phyloP scores from a whole-genome alignment of 805 yeast species.

The Ogataea zsoltii region DNA sequence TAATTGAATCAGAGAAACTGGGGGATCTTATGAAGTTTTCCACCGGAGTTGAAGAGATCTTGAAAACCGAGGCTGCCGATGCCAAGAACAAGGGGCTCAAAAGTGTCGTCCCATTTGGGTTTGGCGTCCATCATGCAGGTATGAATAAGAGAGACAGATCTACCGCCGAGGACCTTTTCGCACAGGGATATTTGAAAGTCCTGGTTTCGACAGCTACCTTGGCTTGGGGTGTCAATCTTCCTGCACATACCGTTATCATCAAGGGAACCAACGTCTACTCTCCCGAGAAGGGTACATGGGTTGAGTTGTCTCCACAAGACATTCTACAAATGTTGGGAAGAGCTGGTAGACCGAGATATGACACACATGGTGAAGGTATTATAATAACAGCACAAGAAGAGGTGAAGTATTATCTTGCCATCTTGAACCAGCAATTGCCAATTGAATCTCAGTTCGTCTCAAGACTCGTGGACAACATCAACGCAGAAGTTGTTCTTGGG shows the following conservation, averaged over 20 bases:
- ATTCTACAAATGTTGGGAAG: constrained; percentile 96
- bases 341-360: constrained; percentile 96
- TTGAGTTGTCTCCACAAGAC: constrained; percentile 91
- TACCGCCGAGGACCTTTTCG: constrained; percentile 80
- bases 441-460: constrained; percentile 85
- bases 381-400: constrained; percentile 87
- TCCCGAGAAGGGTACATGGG: constrained; percentile 89
- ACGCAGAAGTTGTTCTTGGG: constrained; percentile 86
- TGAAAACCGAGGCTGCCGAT: constrained; percentile 60
- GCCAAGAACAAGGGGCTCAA: constrained; percentile 55
- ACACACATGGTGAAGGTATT: constrained; percentile 89
- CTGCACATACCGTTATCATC: constrained; percentile 91
- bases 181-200: constrained; percentile 82
- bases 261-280: constrained; percentile 93
- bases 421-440: constrained; percentile 88
- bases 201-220: constrained; percentile 89
- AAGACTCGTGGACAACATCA: constrained; percentile 68
- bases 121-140: constrained; percentile 94
- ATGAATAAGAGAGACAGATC: constrained; percentile 70
- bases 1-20: constrained; percentile 55
- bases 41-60: constrained; percentile 60
- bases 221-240: constrained; percentile 97
- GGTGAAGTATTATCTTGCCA: constrained; percentile 83
- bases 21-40: constrained; percentile 45
- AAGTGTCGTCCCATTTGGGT: constrained; percentile 65